Evolutionary conservation across 2,329 filamentous ascomycete genomes (phyloP), one percentile per base, ranked within the genome.

Genomic region (Ascochyta clinopodiicola): DNA sequence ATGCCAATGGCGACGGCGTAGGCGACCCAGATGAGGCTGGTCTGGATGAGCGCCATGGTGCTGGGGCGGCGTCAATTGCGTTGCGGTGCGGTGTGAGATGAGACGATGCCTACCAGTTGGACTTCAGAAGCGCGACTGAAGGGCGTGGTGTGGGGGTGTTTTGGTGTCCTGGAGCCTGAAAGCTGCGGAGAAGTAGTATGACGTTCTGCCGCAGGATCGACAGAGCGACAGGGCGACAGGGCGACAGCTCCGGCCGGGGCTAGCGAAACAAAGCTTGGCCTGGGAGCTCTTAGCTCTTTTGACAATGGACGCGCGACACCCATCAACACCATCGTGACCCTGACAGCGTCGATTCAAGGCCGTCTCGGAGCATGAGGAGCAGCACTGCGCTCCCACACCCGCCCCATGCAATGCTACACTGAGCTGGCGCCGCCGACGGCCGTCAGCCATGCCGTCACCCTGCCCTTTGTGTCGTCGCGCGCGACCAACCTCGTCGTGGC

Each of bases 361-460:
- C 29, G 29, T 31, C 29, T 31, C 29, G 45, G 37, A 24, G 47
- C 31, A 44, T 43, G 38, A 43, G 15, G 38, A 37, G 47, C 31
- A 40, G 36, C 36, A 15, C 39, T 19, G 39, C 15, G 21, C 27
- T 12, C 32, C 42, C 35, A 36, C 42, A 39, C 22, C 31, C 35
- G 21, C 27, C 38, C 53, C 70, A 98, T 98, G 94, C 94, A 98
- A 86, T 96, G 92, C 83, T 98, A 98, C 80, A 93, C 92, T 72
- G 95, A 99, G 83, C 84, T 99, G 75, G 88, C 92, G 76, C 90
- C 94, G 81, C 93, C 95, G 50, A 96, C 93, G 75, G 93, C 93
- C 75, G 92, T 98, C 78, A 93, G 92, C 70, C 90, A 96, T 79
- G 91, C 93, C 62, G 79, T 97, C 70, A 85, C 82, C 57, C 79